Evolutionary conservation across 805 yeast species (phyloP).

Genomic region (Candida succiphila): DNA sequence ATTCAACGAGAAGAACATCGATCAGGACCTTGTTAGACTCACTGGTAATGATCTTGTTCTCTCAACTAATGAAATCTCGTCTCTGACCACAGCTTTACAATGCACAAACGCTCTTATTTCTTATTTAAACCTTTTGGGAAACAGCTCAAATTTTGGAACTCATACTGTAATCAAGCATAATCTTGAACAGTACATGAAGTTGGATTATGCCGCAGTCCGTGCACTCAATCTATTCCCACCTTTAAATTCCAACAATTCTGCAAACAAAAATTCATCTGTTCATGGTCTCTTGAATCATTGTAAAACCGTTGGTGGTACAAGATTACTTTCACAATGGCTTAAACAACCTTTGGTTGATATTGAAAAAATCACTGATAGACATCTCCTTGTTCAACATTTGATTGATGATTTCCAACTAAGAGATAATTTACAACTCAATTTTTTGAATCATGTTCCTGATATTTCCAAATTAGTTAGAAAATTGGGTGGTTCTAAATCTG

Average conservation of each 20-base stretch:
- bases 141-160: constrained; percentile 43
- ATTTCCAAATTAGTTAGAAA: constrained; percentile 66
- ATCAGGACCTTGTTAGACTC: constrained; percentile 69
- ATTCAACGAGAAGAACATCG: constrained; percentile 60
- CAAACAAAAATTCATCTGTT: constrained; percentile 38
- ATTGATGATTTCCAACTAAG: constrained; percentile 63
- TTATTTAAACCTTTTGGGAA: constrained; percentile 56
- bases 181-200: constrained; percentile 73
- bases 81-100: constrained; percentile 40
- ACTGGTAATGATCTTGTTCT: constrained; percentile 45
- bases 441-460: constrained; percentile 73
- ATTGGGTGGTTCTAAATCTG: constrained; percentile 26
- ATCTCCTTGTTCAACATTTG: constrained; percentile 61
- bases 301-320: constrained; percentile 80
- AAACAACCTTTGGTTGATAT: constrained; percentile 83
- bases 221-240: constrained; percentile 82
- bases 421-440: constrained; percentile 53
- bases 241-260: constrained; percentile 31
- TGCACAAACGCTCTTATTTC: constrained; percentile 60
- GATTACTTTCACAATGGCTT: constrained; percentile 87
- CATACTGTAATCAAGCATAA: constrained; percentile 57
- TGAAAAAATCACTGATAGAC: constrained; percentile 54
- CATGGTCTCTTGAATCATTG: constrained; percentile 84
- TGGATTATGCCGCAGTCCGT: constrained; percentile 82
- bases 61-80: constrained; percentile 45